Percentiles rank a stretch among this genome's conserved stretches.
Conservation (phyloP, 2,329 filamentous ascomycete species). For the Bipolaris victoriae region DNA sequence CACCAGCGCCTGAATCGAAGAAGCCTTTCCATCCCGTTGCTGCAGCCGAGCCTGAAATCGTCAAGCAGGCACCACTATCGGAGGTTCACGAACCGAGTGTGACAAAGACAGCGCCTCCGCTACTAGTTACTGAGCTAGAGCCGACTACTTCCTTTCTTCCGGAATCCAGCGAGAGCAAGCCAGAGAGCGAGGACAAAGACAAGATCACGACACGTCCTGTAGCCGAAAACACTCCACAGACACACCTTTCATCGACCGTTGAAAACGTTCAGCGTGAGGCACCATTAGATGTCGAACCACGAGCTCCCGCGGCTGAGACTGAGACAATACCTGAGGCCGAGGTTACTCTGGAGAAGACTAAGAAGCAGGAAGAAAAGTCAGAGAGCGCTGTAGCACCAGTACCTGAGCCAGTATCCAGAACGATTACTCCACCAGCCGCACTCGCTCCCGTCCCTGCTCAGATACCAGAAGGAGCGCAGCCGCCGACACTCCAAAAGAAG, state of each 20-base stretch:
- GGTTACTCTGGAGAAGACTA: too few relatives aligned
- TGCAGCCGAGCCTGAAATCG: constrained; percentile 3
- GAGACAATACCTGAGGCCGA: background rate
- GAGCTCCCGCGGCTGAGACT: background rate
- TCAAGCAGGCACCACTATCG: background rate
- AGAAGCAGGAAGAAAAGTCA: too few relatives aligned
- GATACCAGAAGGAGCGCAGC: constrained; percentile 16
- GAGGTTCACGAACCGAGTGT: background rate
- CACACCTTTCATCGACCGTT: background rate
- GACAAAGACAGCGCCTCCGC: background rate
- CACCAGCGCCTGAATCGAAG: background rate
- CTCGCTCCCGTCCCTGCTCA: constrained; percentile 11
- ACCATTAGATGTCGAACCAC: background rate
- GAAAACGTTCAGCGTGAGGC: background rate
- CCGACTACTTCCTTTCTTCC: constrained; percentile 19
- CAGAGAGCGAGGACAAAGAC: constrained; percentile 30
- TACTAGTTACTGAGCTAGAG: background rate
- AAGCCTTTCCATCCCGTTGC: background rate
- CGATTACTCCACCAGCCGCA: background rate
- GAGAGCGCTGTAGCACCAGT: constrained; percentile 6
- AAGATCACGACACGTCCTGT: background rate
- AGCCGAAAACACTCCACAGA: background rate
- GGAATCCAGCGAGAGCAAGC: constrained; percentile 36
- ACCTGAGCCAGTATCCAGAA: background rate
- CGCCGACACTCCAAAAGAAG: constrained; percentile 44